Evolutionary conservation across 2,329 filamentous ascomycete genomes (phyloP).

Genomic region (Diplocarpon rosae): DNA sequence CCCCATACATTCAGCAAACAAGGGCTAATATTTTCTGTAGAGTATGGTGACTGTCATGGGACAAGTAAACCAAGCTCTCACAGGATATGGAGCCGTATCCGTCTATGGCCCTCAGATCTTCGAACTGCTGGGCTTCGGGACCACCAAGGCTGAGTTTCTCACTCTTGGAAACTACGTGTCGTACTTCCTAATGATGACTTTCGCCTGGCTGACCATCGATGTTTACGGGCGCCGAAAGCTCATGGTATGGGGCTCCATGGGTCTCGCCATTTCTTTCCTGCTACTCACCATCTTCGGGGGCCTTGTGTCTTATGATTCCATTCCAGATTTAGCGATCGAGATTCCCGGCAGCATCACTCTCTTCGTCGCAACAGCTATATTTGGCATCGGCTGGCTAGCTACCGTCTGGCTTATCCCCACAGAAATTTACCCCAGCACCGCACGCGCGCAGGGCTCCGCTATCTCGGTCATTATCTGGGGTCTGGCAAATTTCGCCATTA

Average conservation of each 20-base stretch:
- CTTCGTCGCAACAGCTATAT: constrained; percentile 47
- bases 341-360: constrained; percentile 40
- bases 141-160: constrained; percentile 40
- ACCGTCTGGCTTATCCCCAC: constrained; percentile 45
- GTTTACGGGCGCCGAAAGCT: constrained; percentile 41
- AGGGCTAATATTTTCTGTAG: too few species aligned
- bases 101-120: constrained; percentile 56
- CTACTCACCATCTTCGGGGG: constrained; percentile 41
- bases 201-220: constrained; percentile 49
- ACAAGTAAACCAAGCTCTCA: constrained; percentile 49
- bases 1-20: too few species aligned
- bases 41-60: constrained; percentile 51
- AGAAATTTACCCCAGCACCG: constrained; percentile 52
- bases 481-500: constrained; percentile 30
- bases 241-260: constrained; percentile 40
- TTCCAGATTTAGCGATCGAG: constrained; percentile 33
- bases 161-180: constrained; percentile 50
- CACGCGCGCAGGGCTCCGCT: constrained; percentile 55
- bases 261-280: constrained; percentile 38
- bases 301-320: constrained; percentile 32
- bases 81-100: constrained; percentile 47
- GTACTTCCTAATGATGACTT: constrained; percentile 50
- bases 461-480: constrained; percentile 54
- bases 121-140: constrained; percentile 45
- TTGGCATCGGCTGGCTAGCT: constrained; percentile 49